These are phyloP conservation scores for Waltergamsia citrina DNA, from an alignment of 2,329 filamentous ascomycete species.

Conservation along the genomic window DNA sequence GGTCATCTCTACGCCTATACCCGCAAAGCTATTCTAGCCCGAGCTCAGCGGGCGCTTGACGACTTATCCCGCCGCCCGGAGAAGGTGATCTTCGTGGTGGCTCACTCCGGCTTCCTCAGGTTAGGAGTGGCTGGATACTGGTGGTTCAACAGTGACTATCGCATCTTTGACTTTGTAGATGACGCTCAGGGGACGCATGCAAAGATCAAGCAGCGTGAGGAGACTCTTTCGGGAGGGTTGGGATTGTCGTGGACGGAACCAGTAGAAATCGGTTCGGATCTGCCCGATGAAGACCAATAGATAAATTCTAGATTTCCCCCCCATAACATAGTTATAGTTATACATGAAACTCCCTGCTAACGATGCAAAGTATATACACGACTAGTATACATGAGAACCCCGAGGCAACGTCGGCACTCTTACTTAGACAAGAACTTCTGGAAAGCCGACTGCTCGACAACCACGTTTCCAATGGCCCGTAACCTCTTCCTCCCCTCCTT, in stretches of 20 bases:
- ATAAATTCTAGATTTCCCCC: neutral
- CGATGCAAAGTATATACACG: neutral
- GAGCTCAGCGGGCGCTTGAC: conserved; percentile 40
- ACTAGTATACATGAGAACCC: neutral
- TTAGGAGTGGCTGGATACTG: conserved; percentile 42
- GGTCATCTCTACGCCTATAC: conserved; percentile 42
- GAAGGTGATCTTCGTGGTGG: conserved; percentile 54
- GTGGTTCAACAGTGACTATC: conserved; percentile 55
- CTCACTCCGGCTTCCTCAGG: conserved; percentile 56
- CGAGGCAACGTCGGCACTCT: neutral
- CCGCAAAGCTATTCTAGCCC: conserved; percentile 39
- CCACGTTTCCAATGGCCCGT: conserved; percentile 75
- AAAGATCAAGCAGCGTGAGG: conserved; percentile 34
- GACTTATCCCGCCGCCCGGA: conserved; percentile 44
- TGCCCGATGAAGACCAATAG: conserved; percentile 21
- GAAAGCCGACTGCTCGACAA: conserved; percentile 94
- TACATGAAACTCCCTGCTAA: neutral
- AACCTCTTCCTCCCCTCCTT: conserved; percentile 90
- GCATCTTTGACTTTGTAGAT: conserved; percentile 46
- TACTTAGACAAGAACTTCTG: conserved; percentile 85
- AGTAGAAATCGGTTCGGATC: conserved; percentile 25
- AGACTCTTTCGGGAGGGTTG: conserved; percentile 22
- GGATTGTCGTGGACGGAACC: conserved; percentile 22
- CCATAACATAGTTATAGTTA: neutral
- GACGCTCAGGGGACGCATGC: conserved; percentile 1